A percentile compares a stretch with the other conserved stretches of the same genome.
phyloP scores from a whole-genome alignment of 2,329 filamentous ascomycete species.

The Cercospora zeina region DNA sequence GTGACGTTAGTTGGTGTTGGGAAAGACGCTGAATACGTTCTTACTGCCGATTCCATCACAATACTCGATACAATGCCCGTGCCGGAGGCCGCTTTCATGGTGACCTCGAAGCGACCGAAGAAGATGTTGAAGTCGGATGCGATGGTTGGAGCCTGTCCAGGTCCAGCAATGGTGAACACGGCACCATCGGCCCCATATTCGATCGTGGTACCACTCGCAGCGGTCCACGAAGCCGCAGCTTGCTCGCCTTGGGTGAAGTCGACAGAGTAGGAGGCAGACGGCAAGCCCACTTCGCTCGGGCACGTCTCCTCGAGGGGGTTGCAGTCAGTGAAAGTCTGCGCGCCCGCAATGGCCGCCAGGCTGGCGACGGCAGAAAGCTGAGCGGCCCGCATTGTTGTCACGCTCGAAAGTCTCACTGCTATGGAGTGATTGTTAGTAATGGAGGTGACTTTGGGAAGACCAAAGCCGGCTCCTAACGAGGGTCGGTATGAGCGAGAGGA shows the following conservation, averaged over 20 bases:
- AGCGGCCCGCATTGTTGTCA: conserved; percentile 38
- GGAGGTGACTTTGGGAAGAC: background rate
- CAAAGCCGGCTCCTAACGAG: background rate
- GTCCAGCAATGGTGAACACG: conserved; percentile 68
- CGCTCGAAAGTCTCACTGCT: background rate
- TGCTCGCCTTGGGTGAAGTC: conserved; percentile 59
- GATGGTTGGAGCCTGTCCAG: conserved; percentile 69
- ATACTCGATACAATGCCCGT: conserved; percentile 75
- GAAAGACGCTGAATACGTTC: background rate
- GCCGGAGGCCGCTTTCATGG: conserved; percentile 72
- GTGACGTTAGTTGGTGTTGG: background rate
- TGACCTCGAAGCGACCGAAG: conserved; percentile 75
- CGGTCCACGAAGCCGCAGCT: conserved; percentile 59
- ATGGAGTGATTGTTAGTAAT: background rate
- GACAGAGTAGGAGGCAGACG: conserved; percentile 54
- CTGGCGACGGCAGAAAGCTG: conserved; percentile 40
- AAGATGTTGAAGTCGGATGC: conserved; percentile 73
- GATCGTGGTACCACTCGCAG: conserved; percentile 65
- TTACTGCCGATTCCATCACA: conserved; percentile 71
- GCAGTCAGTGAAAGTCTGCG: conserved; percentile 76
- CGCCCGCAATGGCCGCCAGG: conserved; percentile 52
- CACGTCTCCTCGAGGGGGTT: conserved; percentile 73
- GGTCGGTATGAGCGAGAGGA: background rate
- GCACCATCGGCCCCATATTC: conserved; percentile 64
- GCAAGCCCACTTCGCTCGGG: conserved; percentile 69